Conservation (phyloP, 2,329 filamentous ascomycete species). For the Fusarium aywerte region DNA sequence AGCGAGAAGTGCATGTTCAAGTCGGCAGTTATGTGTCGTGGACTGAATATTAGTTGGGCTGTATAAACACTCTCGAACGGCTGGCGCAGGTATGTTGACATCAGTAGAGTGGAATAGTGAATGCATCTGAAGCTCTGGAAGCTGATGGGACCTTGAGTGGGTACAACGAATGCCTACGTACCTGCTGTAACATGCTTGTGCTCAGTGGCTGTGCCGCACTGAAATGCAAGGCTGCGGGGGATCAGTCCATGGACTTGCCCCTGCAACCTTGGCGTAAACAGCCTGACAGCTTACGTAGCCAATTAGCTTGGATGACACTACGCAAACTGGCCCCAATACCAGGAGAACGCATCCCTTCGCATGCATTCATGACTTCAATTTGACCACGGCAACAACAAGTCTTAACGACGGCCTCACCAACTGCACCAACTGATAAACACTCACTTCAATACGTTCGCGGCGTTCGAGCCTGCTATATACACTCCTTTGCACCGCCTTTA, state of each 20-base stretch:
- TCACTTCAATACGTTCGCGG: slow-evolving; percentile 5
- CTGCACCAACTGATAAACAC: slow-evolving; percentile 10
- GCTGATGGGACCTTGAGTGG: slow-evolving; percentile 33
- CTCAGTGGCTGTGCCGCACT: slow-evolving; percentile 34
- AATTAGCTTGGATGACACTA: slow-evolving; percentile 38
- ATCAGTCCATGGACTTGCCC: slow-evolving; percentile 11
- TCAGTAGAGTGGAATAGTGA: slow-evolving; percentile 34
- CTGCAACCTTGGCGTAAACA: slow-evolving; percentile 42
- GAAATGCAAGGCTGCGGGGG: slow-evolving; percentile 43
- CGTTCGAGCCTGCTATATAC: slow-evolving; percentile 25
- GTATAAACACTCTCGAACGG: background rate
- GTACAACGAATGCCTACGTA: background rate
- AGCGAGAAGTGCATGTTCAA: slow-evolving; percentile 32
- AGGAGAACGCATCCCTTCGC: slow-evolving; percentile 43
- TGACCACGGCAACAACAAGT: slow-evolving; percentile 26
- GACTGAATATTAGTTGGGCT: slow-evolving; percentile 17
- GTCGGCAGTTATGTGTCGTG: slow-evolving; percentile 15
- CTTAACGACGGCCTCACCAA: slow-evolving; percentile 1
- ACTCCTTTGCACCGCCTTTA: slow-evolving; percentile 31
- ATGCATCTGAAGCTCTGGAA: slow-evolving; percentile 34
- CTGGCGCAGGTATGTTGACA: slow-evolving; percentile 42
- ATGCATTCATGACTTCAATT: slow-evolving; percentile 23
- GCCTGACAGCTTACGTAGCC: slow-evolving; percentile 41
- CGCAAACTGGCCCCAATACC: slow-evolving; percentile 34
- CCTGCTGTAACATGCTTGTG: slow-evolving; percentile 2